Percentiles rank a stretch among this genome's conserved stretches.
Conservation (phyloP, 345 rosid species). For the Combretum micranthum region DNA sequence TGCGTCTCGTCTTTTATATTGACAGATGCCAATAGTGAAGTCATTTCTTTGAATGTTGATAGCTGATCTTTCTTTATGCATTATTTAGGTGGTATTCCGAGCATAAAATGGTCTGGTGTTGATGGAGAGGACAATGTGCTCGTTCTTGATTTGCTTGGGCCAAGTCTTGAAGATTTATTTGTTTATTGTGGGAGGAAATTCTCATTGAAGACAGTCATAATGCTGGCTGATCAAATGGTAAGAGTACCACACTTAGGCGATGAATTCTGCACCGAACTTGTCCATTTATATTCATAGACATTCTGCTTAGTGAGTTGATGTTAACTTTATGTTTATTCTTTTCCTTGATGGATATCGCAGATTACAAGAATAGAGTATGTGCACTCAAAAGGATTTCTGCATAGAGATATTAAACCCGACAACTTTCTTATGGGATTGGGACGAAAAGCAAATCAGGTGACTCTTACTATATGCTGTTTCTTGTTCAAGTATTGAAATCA, state of each 20-base stretch:
- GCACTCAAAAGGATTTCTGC: conserved; percentile 77
- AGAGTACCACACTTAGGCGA: background rate
- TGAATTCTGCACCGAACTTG: background rate
- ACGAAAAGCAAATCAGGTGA: conserved; percentile 76
- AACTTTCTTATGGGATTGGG: conserved; percentile 90
- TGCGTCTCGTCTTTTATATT: background rate
- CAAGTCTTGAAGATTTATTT: conserved; percentile 88
- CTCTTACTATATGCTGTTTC: background rate
- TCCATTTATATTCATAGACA: background rate
- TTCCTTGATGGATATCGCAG: conserved; percentile 23
- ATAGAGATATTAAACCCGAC: conserved; percentile 87
- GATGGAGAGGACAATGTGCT: conserved; percentile 73
- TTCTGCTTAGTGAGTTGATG: background rate
- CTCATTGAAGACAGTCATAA: conserved; percentile 74
- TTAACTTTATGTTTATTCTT: background rate
- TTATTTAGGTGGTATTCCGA: conserved; percentile 68
- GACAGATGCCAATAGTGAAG: background rate
- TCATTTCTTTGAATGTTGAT: background rate
- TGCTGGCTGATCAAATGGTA: conserved; percentile 97
- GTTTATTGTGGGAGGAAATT: conserved; percentile 88
- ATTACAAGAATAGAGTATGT: conserved; percentile 73
- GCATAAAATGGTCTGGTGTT: conserved; percentile 77
- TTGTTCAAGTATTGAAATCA: background rate
- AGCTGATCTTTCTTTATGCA: background rate
- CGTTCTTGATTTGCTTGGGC: conserved; percentile 86